Percentiles rank a stretch among this genome's conserved stretches.
Evolutionary conservation across 768 basidiomycete species (phyloP).

Genomic region (Zangia roseola): DNA sequence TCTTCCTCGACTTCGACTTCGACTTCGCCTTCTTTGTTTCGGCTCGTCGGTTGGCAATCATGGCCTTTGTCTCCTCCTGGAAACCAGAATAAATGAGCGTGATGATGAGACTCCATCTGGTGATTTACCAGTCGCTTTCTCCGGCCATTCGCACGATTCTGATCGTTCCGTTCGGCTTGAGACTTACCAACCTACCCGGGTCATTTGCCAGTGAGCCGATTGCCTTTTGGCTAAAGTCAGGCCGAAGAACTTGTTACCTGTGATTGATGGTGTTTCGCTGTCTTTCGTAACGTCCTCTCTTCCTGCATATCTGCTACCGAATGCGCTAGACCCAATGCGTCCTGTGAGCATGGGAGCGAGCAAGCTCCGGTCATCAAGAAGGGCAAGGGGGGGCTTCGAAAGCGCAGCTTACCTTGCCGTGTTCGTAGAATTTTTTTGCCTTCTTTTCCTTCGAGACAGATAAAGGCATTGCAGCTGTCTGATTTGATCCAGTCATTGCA

Average conservation of each 20-base stretch:
- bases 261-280: constrained; percentile 38
- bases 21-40: too few species aligned
- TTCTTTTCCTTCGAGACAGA: constrained; percentile 27
- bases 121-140: constrained; percentile 41
- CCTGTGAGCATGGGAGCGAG: constrained; percentile 33
- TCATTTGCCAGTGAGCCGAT: constrained; percentile 15
- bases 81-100: constrained; percentile 12
- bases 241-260: constrained; percentile 32
- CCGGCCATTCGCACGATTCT: constrained; percentile 25
- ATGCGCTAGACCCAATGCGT: constrained; percentile 45
- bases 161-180: constrained; percentile 26
- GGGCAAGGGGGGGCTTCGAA: constrained; percentile 7
- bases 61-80: constrained; percentile 44
- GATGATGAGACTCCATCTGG: constrained; percentile 11
- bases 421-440: constrained; percentile 29
- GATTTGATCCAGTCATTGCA: constrained; percentile 30
- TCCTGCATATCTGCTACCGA: constrained; percentile 48
- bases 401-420: constrained; percentile 30
- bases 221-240: constrained; percentile 16
- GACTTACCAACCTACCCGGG: constrained; percentile 28
- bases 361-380: constrained; percentile 23
- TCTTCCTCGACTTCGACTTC: too few species aligned
- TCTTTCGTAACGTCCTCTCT: constrained; percentile 40
- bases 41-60: constrained; percentile 37
- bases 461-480: constrained; percentile 18